Evolutionary conservation across 495 filamentous ascomycete species (phyloP).

Genomic region (Aspergillus cristatus): DNA sequence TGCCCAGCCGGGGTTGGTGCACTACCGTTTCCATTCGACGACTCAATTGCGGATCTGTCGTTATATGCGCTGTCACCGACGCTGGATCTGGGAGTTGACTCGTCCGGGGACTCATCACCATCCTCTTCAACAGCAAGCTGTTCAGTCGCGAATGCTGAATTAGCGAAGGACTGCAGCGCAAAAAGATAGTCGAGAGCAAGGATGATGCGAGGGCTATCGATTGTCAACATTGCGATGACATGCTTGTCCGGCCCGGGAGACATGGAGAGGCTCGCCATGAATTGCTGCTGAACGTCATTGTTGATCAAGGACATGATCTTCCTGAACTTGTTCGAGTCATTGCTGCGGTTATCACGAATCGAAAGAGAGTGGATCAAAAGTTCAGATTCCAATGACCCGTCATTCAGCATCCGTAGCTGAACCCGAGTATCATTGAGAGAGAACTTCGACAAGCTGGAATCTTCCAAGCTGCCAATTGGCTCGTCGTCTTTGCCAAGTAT

Average conservation of each 20-base stretch:
- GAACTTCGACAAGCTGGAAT: constrained; percentile 83
- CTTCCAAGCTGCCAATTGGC: constrained; percentile 68
- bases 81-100: constrained; percentile 52
- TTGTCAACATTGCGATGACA: constrained; percentile 83
- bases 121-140: constrained; percentile 48
- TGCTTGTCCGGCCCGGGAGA: constrained; percentile 79
- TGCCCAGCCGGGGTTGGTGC: constrained; percentile 28
- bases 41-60: constrained; percentile 19
- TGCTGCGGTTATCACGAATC: constrained; percentile 77
- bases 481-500: constrained; percentile 64
- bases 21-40: constrained; percentile 15
- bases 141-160: constrained; percentile 55
- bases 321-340: constrained; percentile 87
- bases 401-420: constrained; percentile 90
- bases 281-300: constrained; percentile 83
- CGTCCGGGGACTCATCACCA: constrained; percentile 46
- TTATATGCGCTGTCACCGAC: constrained; percentile 19
- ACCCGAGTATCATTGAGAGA: constrained; percentile 85
- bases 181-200: constrained; percentile 93
- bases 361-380: constrained; percentile 91
- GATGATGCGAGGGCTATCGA: constrained; percentile 91
- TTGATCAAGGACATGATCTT: constrained; percentile 98
- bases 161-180: constrained; percentile 74
- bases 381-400: constrained; percentile 87
- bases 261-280: constrained; percentile 94